Conservation (phyloP, 176 grass and related monocot species). For the Lolium rigidum region DNA sequence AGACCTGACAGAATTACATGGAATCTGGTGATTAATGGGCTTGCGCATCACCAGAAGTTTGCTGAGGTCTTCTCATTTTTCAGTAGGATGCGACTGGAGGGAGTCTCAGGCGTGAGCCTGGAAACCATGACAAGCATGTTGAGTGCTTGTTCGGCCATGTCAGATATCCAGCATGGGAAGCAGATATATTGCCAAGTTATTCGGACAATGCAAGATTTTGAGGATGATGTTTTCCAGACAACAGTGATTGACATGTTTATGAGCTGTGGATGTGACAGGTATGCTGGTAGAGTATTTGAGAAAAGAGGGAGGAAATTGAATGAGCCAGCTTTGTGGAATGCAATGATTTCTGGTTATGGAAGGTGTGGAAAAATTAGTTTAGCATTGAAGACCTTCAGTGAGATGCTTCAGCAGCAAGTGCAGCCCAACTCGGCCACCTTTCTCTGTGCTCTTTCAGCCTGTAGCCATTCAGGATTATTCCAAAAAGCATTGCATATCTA, state of each 20-base stretch:
- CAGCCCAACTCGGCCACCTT: slow-evolving; percentile 43
- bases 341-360: slow-evolving; percentile 50
- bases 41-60: slow-evolving; percentile 34
- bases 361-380: slow-evolving; percentile 40
- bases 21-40: slow-evolving; percentile 48
- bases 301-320: background rate
- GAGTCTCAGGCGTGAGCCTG: slow-evolving; percentile 33
- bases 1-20: slow-evolving; percentile 43
- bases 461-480: slow-evolving; percentile 49
- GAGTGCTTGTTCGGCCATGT: slow-evolving; percentile 41
- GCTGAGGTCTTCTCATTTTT: slow-evolving; percentile 42
- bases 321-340: slow-evolving; percentile 57
- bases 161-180: slow-evolving; percentile 47
- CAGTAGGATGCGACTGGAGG: slow-evolving; percentile 34
- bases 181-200: slow-evolving; percentile 55
- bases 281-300: slow-evolving; percentile 51
- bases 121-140: slow-evolving; percentile 49
- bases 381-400: slow-evolving; percentile 44
- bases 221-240: slow-evolving; percentile 54
- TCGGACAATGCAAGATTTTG: slow-evolving; percentile 35
- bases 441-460: slow-evolving; percentile 37
- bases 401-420: slow-evolving; percentile 46
- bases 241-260: slow-evolving; percentile 53
- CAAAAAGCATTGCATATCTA: slow-evolving; percentile 43
- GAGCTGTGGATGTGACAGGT: slow-evolving; percentile 41